A percentile compares a stretch with the other conserved stretches of the same genome.
These are phyloP conservation scores for Chenopodium album DNA, from an alignment of 148 eudicot species.

Conservation along the genomic window DNA sequence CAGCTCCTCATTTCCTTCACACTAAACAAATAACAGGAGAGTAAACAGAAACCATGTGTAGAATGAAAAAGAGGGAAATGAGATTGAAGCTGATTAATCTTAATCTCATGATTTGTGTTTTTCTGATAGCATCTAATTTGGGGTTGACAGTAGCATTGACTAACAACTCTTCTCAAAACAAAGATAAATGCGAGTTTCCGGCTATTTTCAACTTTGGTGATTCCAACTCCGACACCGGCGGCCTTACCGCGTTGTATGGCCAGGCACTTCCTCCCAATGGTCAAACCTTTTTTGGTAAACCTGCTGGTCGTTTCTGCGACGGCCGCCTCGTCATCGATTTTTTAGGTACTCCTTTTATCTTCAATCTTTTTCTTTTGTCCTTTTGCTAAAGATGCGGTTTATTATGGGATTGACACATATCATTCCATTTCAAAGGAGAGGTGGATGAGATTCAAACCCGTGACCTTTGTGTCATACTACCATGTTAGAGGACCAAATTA, in stretches of 20 bases:
- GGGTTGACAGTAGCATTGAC: neutral
- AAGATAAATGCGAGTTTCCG: constrained; percentile 47
- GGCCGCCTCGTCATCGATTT: constrained; percentile 81
- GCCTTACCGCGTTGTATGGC: constrained; percentile 69
- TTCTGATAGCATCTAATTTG: neutral
- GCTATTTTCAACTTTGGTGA: constrained; percentile 92
- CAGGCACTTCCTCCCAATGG: constrained; percentile 66
- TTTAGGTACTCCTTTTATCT: constrained; percentile 46
- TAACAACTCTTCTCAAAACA: neutral
- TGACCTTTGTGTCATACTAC: too few relatives aligned
- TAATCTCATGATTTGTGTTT: neutral
- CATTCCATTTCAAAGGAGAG: too few relatives aligned
- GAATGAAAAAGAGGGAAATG: neutral
- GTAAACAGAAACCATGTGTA: neutral
- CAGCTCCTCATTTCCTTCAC: neutral
- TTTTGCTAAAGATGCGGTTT: too few relatives aligned
- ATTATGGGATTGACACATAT: too few relatives aligned
- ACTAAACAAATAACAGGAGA: neutral
- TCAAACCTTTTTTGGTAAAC: constrained; percentile 55
- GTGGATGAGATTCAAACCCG: too few relatives aligned
- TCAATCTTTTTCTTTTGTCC: neutral
- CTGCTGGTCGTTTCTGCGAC: constrained; percentile 68
- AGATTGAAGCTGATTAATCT: constrained; percentile 1
- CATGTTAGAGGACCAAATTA: too few relatives aligned
- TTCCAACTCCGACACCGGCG: constrained; percentile 96